Percentiles rank a stretch among this genome's conserved stretches.
Evolutionary conservation across 2,329 filamentous ascomycete genomes (phyloP).

Genomic region (Verticillium dahliae): DNA sequence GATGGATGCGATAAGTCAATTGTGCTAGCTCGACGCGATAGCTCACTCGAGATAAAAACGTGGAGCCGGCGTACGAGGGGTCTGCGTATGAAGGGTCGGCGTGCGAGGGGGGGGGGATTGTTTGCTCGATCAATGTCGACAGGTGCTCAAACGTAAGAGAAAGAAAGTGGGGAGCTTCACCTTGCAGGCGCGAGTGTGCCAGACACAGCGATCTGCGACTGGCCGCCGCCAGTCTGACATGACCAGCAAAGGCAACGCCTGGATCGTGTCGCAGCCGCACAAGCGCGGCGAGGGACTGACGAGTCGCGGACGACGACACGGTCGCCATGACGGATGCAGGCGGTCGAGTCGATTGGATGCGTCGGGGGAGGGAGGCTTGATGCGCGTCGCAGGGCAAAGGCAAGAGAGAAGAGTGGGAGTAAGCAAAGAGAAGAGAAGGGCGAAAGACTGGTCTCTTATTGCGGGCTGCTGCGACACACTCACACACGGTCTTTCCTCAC

Average conservation of each 20-base stretch:
- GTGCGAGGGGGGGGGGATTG: neutral
- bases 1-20: neutral
- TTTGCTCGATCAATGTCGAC: neutral
- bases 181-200: constrained; percentile 2
- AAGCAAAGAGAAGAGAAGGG: neutral
- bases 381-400: neutral
- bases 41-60: neutral
- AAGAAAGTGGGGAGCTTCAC: constrained; percentile 2
- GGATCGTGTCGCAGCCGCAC: constrained; percentile 1
- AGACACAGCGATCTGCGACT: constrained; percentile 7
- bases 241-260: neutral
- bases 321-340: constrained; percentile 17
- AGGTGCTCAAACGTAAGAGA: neutral
- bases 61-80: too few species aligned
- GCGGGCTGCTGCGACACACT: neutral
- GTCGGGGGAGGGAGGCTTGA: neutral
- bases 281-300: constrained; percentile 3
- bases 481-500: neutral
- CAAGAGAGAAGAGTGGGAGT: neutral
- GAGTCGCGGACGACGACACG: constrained; percentile 7
- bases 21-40: neutral
- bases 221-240: constrained; percentile 6
- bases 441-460: neutral
- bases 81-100: too few species aligned
- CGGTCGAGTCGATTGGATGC: constrained; percentile 10